These are phyloP conservation scores for Zygosaccharomyces bisporus DNA, from an alignment of 805 yeast genomes.

Conservation along the genomic window DNA sequence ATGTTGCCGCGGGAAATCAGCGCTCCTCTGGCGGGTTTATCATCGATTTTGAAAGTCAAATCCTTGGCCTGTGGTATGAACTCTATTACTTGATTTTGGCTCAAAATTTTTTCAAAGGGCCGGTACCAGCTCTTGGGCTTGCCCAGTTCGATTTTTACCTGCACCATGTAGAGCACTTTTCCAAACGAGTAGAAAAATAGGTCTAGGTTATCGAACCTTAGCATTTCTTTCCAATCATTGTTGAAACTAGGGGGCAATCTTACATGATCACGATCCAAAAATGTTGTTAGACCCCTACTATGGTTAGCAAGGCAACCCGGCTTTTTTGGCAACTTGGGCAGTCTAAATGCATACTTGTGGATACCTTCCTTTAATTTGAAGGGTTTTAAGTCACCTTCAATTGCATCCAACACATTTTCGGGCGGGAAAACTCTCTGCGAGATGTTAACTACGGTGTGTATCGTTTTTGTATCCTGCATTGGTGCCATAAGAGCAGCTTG, in stretches of 20 bases:
- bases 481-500: constrained; percentile 29
- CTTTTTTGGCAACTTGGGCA: constrained; percentile 25
- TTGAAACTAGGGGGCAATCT: constrained; percentile 34
- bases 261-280: constrained; percentile 21
- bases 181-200: constrained; percentile 31
- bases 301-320: constrained; percentile 30
- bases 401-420: constrained; percentile 33
- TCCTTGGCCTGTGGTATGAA: constrained; percentile 28
- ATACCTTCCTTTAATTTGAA: constrained; percentile 31
- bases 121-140: constrained; percentile 30
- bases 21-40: constrained; percentile 3
- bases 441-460: constrained; percentile 24
- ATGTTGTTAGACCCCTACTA: constrained; percentile 20
- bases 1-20: background rate
- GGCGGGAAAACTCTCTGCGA: constrained; percentile 33
- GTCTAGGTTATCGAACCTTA: constrained; percentile 26
- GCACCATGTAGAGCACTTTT: constrained; percentile 28
- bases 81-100: constrained; percentile 23
- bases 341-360: constrained; percentile 27
- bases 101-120: constrained; percentile 27
- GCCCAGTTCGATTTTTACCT: constrained; percentile 30
- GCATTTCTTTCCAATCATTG: constrained; percentile 24
- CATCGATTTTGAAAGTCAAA: constrained; percentile 16
- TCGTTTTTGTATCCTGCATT: constrained; percentile 27
- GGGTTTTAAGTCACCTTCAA: constrained; percentile 30